Evolutionary conservation across 2,329 filamentous ascomycete genomes (phyloP).

Genomic region (Claviceps quebecensis): DNA sequence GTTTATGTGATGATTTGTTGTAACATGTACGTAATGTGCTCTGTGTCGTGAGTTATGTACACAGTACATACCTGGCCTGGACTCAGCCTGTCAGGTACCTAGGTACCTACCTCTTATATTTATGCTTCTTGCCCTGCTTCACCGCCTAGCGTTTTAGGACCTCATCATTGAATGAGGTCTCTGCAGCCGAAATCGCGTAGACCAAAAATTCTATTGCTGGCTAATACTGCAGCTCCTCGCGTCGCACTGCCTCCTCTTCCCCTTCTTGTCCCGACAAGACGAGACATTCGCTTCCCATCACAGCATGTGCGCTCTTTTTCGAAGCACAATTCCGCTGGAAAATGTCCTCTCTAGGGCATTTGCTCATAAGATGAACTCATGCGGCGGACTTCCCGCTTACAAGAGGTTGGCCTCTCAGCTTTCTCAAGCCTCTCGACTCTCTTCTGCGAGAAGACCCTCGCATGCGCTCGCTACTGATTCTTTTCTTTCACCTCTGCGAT

Average conservation of each 20-base stretch:
- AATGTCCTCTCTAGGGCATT: slow-evolving; percentile 28
- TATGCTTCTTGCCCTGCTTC: too few relatives aligned
- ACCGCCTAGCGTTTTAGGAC: too few relatives aligned
- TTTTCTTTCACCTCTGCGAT: slow-evolving; percentile 27
- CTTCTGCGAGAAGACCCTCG: slow-evolving; percentile 15
- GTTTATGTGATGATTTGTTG: too few relatives aligned
- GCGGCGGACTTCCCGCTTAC: slow-evolving; percentile 33
- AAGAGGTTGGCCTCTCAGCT: slow-evolving; percentile 30
- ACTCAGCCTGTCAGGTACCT: too few relatives aligned
- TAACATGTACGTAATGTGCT: too few relatives aligned
- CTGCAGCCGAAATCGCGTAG: slow-evolving; percentile 22
- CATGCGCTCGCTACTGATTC: slow-evolving; percentile 14
- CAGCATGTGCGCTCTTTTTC: slow-evolving; percentile 34
- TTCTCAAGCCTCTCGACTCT: slow-evolving; percentile 14
- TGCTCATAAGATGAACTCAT: slow-evolving; percentile 20
- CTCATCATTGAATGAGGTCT: slow-evolving; percentile 8
- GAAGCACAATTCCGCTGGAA: slow-evolving; percentile 28
- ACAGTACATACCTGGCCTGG: too few relatives aligned
- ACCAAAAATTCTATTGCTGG: slow-evolving; percentile 26
- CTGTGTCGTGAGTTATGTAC: too few relatives aligned
- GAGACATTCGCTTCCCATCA: slow-evolving; percentile 11
- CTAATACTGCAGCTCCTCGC: slow-evolving; percentile 8
- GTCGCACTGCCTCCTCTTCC: slow-evolving; percentile 5
- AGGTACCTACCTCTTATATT: too few relatives aligned
- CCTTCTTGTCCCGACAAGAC: slow-evolving; percentile 13